Percentiles rank a stretch among this genome's conserved stretches.
Conservation (phyloP, 352 stramenopile genomes). For the Pythium periplocum region DNA sequence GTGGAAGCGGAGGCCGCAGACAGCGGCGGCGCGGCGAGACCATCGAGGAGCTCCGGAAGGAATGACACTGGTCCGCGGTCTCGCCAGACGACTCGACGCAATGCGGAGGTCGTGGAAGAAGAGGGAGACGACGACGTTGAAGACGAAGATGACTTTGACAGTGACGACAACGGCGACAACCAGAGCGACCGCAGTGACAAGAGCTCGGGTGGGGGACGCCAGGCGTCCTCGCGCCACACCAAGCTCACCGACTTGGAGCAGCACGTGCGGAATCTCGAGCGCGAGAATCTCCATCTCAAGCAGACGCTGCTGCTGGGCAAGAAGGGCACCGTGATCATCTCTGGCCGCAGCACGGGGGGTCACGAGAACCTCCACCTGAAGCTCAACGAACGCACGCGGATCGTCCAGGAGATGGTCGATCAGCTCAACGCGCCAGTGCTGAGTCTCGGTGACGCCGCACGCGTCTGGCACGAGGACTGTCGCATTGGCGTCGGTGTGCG, state of each 20-base stretch:
- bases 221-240: conserved; percentile 33
- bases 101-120: conserved; percentile 1
- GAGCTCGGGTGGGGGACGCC: background rate
- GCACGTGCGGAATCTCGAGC: conserved; percentile 61
- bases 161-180: conserved; percentile 14
- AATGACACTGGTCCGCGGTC: too few relatives aligned
- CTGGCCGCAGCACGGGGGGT: conserved; percentile 17
- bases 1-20: background rate
- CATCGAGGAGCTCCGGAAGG: background rate
- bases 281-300: conserved; percentile 75
- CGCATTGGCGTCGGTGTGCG: conserved; percentile 67
- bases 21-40: background rate
- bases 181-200: conserved; percentile 18
- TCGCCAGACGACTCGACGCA: too few relatives aligned
- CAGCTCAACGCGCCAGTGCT: conserved; percentile 65
- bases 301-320: conserved; percentile 67
- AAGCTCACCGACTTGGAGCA: conserved; percentile 71
- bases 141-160: conserved; percentile 5
- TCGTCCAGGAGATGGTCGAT: conserved; percentile 80
- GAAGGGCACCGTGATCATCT: conserved; percentile 40
- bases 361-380: conserved; percentile 43
- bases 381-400: conserved; percentile 59
- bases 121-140: conserved; percentile 4
- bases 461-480: conserved; percentile 74
- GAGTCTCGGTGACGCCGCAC: conserved; percentile 55